Percentiles rank a stretch among this genome's conserved stretches.
Conservation (phyloP, 768 basidiomycete species). For the Asterophora parasitica region DNA sequence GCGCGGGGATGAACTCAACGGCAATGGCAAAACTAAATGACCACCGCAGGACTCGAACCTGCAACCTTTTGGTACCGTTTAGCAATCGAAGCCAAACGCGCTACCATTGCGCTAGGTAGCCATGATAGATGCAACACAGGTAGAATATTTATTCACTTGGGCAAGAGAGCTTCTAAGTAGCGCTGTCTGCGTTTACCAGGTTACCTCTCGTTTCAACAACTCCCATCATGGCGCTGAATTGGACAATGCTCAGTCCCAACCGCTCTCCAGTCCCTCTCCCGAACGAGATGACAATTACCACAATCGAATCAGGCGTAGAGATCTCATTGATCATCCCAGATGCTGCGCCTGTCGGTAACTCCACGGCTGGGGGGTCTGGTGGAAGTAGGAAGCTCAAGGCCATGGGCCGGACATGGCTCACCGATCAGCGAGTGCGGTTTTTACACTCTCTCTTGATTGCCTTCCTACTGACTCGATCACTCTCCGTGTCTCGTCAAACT, state of each 20-base stretch:
- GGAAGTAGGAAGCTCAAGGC: constrained; percentile 55
- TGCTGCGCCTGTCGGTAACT: constrained; percentile 34
- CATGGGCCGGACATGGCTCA: constrained; percentile 56
- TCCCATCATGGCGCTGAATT: constrained; percentile 69
- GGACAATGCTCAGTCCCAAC: constrained; percentile 60
- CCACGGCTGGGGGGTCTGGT: constrained; percentile 47
- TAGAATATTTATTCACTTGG: no score
- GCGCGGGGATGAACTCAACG: no score
- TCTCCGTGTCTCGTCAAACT: not conserved
- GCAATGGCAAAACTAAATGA: no score
- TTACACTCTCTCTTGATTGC: not conserved
- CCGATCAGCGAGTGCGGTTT: constrained; percentile 63
- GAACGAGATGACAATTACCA: constrained; percentile 54
- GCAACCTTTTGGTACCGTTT: constrained; percentile 85
- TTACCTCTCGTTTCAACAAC: no score
- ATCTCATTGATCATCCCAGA: constrained; percentile 55
- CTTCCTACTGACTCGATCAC: constrained; percentile 3
- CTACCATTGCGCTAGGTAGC: constrained; percentile 75
- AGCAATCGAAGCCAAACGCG: constrained; percentile 91
- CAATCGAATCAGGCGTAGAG: constrained; percentile 54
- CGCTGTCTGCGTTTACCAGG: no score
- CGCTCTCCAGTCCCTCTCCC: constrained; percentile 60
- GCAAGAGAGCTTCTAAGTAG: no score
- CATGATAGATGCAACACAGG: no score
- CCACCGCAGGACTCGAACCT: constrained; percentile 90